Evolutionary conservation across 129 eudicot species (phyloP).

Genomic region (Artemisia argyi): DNA sequence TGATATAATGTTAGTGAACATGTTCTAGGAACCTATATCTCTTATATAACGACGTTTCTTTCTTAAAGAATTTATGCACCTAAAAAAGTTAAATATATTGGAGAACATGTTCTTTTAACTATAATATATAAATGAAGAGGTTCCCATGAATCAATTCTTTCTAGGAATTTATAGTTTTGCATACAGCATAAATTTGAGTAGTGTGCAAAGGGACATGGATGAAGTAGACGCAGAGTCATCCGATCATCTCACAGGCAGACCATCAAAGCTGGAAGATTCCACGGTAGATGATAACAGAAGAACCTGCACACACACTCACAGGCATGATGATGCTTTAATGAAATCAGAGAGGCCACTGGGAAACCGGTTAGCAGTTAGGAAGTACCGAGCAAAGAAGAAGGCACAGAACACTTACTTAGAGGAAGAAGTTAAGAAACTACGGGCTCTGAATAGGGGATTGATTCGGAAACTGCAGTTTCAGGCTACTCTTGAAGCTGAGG

Average conservation of each 20-base stretch:
- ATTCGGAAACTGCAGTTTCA: slow-evolving; percentile 46
- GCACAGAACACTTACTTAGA: slow-evolving; percentile 57
- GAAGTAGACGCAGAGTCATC: slow-evolving; percentile 45
- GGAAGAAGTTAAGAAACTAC: slow-evolving; percentile 60
- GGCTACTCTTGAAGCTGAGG: slow-evolving; percentile 51
- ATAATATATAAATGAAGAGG: background rate
- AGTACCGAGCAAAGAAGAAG: slow-evolving; percentile 77
- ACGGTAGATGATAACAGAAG: slow-evolving; percentile 27
- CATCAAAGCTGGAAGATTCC: background rate
- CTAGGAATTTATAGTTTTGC: slow-evolving; percentile 1
- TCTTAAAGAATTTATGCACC: slow-evolving; percentile 30
- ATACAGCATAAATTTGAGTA: slow-evolving; percentile 12
- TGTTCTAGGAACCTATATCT: too few relatives aligned
- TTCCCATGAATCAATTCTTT: background rate
- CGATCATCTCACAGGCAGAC: slow-evolving; percentile 17
- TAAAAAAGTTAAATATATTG: slow-evolving; percentile 22
- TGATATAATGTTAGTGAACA: too few relatives aligned
- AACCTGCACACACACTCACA: slow-evolving; percentile 49
- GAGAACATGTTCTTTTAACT: slow-evolving; percentile 26
- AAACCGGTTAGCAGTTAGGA: slow-evolving; percentile 67
- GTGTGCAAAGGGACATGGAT: slow-evolving; percentile 36
- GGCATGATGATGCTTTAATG: background rate
- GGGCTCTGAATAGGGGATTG: slow-evolving; percentile 53
- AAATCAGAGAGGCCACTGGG: slow-evolving; percentile 40
- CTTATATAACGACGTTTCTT: background rate